These are phyloP conservation scores for Didymella pomorum DNA, from an alignment of 2,329 filamentous ascomycete species.

Conservation along the genomic window DNA sequence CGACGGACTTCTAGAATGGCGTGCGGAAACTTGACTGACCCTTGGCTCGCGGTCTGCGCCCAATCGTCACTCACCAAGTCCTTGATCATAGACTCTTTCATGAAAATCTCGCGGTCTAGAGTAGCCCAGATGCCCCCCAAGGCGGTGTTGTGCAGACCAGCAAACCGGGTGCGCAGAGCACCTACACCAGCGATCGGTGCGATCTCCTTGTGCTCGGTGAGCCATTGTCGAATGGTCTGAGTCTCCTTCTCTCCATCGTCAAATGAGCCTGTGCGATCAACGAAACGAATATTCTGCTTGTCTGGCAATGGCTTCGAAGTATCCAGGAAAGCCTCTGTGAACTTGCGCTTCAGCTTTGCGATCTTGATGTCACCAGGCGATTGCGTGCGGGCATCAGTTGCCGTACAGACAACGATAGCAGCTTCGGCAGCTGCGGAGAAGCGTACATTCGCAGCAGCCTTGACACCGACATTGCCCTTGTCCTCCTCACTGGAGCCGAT, in stretches of 20 bases:
- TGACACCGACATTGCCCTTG: slow-evolving; percentile 39
- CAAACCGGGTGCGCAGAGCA: slow-evolving; percentile 58
- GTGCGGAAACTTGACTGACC: slow-evolving; percentile 56
- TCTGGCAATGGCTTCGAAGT: slow-evolving; percentile 26
- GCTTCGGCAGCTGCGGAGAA: slow-evolving; percentile 48
- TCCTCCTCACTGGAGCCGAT: slow-evolving; percentile 52
- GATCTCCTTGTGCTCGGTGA: slow-evolving; percentile 55
- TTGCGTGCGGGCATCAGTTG: slow-evolving; percentile 23
- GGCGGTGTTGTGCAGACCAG: slow-evolving; percentile 56
- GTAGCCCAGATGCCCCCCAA: slow-evolving; percentile 57
- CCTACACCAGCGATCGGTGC: slow-evolving; percentile 57
- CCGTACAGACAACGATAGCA: slow-evolving; percentile 38
- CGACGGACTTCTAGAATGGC: slow-evolving; percentile 60
- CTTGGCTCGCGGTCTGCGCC: slow-evolving; percentile 34
- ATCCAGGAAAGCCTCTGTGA: slow-evolving; percentile 53
- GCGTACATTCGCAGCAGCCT: slow-evolving; percentile 45
- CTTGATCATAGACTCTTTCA: slow-evolving; percentile 45
- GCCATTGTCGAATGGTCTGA: slow-evolving; percentile 51
- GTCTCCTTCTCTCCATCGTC: slow-evolving; percentile 23
- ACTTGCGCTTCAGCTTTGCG: slow-evolving; percentile 53
- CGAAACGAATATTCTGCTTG: slow-evolving; percentile 26
- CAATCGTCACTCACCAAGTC: slow-evolving; percentile 45
- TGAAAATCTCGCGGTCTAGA: slow-evolving; percentile 57
- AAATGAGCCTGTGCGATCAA: slow-evolving; percentile 13
- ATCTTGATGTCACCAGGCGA: slow-evolving; percentile 32